Evolutionary conservation across 164 flowering plant genomes (phyloP).

Genomic region (Dillenia suffruticosa): DNA sequence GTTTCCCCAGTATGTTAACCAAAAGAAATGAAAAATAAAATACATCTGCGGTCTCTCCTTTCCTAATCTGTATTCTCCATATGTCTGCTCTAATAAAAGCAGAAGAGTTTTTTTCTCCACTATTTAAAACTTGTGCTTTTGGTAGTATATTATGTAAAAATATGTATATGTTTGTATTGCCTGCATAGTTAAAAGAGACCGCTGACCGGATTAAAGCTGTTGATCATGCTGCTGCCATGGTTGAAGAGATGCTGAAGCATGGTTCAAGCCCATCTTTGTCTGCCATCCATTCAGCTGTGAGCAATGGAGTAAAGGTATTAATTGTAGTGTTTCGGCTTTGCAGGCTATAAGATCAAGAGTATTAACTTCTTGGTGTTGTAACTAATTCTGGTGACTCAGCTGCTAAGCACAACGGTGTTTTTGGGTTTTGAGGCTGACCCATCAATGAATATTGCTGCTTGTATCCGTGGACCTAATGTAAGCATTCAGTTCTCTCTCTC

Average conservation of each 20-base stretch:
- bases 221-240: constrained; percentile 94
- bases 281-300: constrained; percentile 18
- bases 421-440: constrained; percentile 91
- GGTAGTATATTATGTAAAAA: too few relatives aligned
- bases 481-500: constrained; percentile 22
- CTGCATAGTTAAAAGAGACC: constrained; percentile 77
- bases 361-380: constrained; percentile 9
- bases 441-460: constrained; percentile 62
- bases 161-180: constrained; percentile 2
- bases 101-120: too few relatives aligned
- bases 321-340: constrained; percentile 1
- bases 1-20: too few relatives aligned
- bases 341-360: neutral
- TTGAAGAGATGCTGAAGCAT: constrained; percentile 90
- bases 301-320: constrained; percentile 44
- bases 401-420: constrained; percentile 52
- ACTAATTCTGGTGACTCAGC: constrained; percentile 37
- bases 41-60: too few relatives aligned
- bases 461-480: constrained; percentile 97
- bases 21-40: too few relatives aligned
- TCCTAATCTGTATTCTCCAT: too few relatives aligned
- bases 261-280: constrained; percentile 30
- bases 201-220: constrained; percentile 86
- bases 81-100: too few relatives aligned
- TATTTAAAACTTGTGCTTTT: too few relatives aligned